Conservation (phyloP, 257 asterid species). For the Solanum bulbocastanum region DNA sequence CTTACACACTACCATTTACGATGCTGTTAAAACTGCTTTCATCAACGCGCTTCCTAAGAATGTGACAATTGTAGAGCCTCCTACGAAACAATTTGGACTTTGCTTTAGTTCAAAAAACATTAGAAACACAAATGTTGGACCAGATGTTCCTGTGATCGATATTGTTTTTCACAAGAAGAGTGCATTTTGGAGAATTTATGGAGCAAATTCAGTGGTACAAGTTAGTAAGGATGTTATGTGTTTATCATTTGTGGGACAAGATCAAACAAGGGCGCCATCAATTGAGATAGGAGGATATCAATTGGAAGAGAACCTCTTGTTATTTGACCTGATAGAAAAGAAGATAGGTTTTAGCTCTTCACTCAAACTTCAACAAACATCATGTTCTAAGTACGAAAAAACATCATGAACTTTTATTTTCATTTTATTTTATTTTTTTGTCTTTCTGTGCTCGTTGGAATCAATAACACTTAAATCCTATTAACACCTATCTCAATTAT, state of each 20-base stretch:
- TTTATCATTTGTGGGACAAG: conserved; percentile 31
- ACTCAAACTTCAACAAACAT: conserved; percentile 13
- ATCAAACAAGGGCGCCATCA: conserved; percentile 5
- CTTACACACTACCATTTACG: conserved; percentile 7
- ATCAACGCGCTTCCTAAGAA: background rate
- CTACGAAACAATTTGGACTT: conserved; percentile 1
- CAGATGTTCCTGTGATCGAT: conserved; percentile 11
- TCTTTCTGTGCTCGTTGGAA: too few species aligned
- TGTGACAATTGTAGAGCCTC: background rate
- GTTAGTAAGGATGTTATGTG: conserved; percentile 24
- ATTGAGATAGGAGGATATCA: conserved; percentile 37
- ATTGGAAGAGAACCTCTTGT: conserved; percentile 33
- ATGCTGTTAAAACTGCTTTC: conserved; percentile 3
- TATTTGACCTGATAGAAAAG: conserved; percentile 25
- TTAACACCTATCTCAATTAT: background rate
- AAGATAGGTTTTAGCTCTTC: conserved; percentile 39
- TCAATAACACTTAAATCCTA: too few species aligned
- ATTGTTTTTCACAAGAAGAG: conserved; percentile 4
- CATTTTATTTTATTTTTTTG: too few species aligned
- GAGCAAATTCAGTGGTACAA: conserved; percentile 29
- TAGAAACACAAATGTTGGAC: background rate
- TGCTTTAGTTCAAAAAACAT: conserved; percentile 5
- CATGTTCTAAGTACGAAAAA: conserved; percentile 21
- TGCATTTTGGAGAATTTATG: conserved; percentile 31
- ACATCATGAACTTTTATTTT: background rate